These are phyloP conservation scores for Claviceps sp. DNA, from an alignment of 2,329 filamentous ascomycete species.

Conservation along the genomic window DNA sequence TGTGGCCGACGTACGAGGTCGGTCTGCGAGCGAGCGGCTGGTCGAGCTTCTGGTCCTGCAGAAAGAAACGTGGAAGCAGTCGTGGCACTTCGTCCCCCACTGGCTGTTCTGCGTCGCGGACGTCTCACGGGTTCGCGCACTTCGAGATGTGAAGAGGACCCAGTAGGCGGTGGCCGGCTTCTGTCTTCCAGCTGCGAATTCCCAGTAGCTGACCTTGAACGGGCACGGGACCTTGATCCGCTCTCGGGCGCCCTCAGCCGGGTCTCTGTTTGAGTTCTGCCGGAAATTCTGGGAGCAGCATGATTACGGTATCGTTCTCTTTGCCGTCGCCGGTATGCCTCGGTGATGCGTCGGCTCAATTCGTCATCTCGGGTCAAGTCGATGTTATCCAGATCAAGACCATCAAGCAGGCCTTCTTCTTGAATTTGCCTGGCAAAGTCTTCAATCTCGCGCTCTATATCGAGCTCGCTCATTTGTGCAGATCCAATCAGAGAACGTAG, in stretches of 20 bases:
- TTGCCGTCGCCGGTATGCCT: slow-evolving; percentile 71
- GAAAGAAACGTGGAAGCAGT: slow-evolving; percentile 30
- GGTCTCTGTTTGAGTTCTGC: slow-evolving; percentile 12
- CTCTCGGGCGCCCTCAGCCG: slow-evolving; percentile 16
- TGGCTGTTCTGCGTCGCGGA: slow-evolving; percentile 36
- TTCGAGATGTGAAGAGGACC: slow-evolving; percentile 15
- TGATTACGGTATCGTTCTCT: slow-evolving; percentile 41
- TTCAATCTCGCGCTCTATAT: slow-evolving; percentile 79
- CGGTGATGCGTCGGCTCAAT: slow-evolving; percentile 78
- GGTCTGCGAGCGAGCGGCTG: slow-evolving; percentile 49
- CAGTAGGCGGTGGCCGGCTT: slow-evolving; percentile 33
- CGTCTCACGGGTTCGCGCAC: slow-evolving; percentile 17
- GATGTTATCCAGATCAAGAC: slow-evolving; percentile 77
- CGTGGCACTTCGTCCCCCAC: slow-evolving; percentile 41
- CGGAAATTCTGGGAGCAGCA: slow-evolving; percentile 21
- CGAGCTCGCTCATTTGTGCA: slow-evolving; percentile 60
- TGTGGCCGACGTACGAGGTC: slow-evolving; percentile 41
- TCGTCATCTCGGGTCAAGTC: slow-evolving; percentile 77
- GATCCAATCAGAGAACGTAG: slow-evolving; percentile 72
- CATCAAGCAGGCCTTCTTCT: slow-evolving; percentile 75
- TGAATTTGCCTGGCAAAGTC: slow-evolving; percentile 83
- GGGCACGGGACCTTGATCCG: slow-evolving; percentile 24
- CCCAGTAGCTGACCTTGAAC: slow-evolving; percentile 33
- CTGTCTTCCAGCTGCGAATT: slow-evolving; percentile 31
- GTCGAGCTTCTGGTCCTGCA: slow-evolving; percentile 28